phyloP scores from a whole-genome alignment of 345 rosid genomes.

The Lumnitzera littorea region DNA sequence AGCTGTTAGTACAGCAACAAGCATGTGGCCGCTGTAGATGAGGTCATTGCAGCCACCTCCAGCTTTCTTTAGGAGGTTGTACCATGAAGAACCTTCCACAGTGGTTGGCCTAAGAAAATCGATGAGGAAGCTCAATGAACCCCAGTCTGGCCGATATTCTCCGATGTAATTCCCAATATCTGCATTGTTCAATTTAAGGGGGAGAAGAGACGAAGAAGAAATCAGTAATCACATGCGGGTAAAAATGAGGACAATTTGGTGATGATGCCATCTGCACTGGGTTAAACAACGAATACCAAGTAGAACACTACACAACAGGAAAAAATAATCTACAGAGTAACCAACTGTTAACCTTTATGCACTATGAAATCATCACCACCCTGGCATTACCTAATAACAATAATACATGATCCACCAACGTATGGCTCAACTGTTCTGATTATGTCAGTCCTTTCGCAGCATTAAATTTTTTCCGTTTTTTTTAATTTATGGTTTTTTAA shows the following conservation, averaged over 20 bases:
- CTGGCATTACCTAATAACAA: too few species aligned
- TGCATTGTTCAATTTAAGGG: slow-evolving; percentile 20
- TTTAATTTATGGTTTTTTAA: too few species aligned
- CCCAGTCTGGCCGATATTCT: slow-evolving; percentile 80
- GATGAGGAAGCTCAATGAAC: slow-evolving; percentile 67
- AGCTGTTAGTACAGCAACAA: slow-evolving; percentile 86
- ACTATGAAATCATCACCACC: too few species aligned
- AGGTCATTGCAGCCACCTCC: slow-evolving; percentile 99
- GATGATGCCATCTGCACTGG: too few species aligned
- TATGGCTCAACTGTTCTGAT: too few species aligned
- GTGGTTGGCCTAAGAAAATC: slow-evolving; percentile 78
- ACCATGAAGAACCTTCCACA: slow-evolving; percentile 71
- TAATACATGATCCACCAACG: too few species aligned
- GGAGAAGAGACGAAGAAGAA: slow-evolving; percentile 12
- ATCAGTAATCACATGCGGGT: not conserved
- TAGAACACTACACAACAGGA: too few species aligned
- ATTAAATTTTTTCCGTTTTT: too few species aligned
- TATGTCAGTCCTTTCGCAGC: too few species aligned
- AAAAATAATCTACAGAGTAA: too few species aligned
- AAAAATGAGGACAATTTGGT: not conserved
- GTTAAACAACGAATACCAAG: too few species aligned
- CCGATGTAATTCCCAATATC: slow-evolving; percentile 27
- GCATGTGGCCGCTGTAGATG: slow-evolving; percentile 93
- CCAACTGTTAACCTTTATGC: too few species aligned
- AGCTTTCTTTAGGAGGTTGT: slow-evolving; percentile 66